Evolutionary conservation across 257 asterid species (phyloP), one percentile per base, ranked within the genome.

Genomic region (Cordia subcordata): DNA sequence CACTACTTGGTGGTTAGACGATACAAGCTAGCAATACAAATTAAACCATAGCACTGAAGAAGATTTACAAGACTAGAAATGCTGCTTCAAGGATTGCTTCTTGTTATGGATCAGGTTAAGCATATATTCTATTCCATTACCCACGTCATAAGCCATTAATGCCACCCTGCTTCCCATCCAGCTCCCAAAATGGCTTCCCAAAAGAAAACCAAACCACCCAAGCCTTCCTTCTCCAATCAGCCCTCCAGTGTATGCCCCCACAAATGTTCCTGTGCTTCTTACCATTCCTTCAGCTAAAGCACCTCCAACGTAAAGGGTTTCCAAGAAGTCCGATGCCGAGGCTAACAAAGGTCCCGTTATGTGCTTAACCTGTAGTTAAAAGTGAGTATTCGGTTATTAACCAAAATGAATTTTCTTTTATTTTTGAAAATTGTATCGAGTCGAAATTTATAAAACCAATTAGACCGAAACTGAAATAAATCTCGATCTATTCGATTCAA

Each of bases 91-190:
- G 35, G 35, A 27, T 27, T 27, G 6, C 35, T 27, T 27, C 6
- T 5, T 49, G 11, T 18, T 8, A 13, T 42, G 49, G 2, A 53
- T 23, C 20, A 66, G 53, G 8, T 68, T 62, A 52, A 73, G 62
- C 66, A 83, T 58, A 59, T 72, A 67, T 10, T 51, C 67, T 45
- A 70, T 22, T 15, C 79, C 79, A 52, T 33, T 68, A 52, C 81
- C 69, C 17, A 80, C 68, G 63, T 83, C 90, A 68, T 72, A 80
- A 53, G 45, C 69, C 82, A 77, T 75, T 13, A 80, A 55, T 8
- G 82, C 90, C 23, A 80, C 56, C 72, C 86, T 80, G 27, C 79
- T 84, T 1, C 90, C 86, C 23, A 66, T 21, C 90, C 90, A 83
- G 20, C 86, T 73, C 16, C 90, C 90, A 20, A 79, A n/a, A 9